phyloP scores from a whole-genome alignment of 2,329 filamentous ascomycete genomes.

The Keithomyces neogunnii region DNA sequence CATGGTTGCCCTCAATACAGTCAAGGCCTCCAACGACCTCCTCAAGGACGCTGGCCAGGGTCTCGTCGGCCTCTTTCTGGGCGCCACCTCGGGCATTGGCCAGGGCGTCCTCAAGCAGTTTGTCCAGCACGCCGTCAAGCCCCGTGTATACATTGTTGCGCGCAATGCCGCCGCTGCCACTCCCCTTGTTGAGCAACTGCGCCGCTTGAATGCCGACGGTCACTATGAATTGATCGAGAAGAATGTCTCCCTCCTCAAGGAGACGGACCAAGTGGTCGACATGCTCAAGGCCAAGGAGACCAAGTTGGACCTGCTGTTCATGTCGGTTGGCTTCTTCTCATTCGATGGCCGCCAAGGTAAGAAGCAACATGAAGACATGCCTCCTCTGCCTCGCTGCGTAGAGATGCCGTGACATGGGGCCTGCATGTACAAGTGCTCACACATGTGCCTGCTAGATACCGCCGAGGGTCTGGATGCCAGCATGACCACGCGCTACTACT shows the following conservation, averaged over 20 bases:
- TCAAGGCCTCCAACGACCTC: too few species aligned
- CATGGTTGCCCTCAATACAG: too few species aligned
- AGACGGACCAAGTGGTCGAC: conserved; percentile 36
- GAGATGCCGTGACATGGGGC: too few species aligned
- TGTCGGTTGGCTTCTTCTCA: conserved; percentile 9
- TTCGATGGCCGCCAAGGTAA: conserved; percentile 16
- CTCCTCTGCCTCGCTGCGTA: too few species aligned
- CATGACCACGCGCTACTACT: conserved; percentile 44
- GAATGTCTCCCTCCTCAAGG: conserved; percentile 37
- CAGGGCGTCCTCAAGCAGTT: conserved; percentile 35
- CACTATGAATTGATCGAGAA: conserved; percentile 32
- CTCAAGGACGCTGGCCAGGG: not conserved
- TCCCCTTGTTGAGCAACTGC: not conserved
- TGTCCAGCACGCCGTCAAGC: conserved; percentile 26
- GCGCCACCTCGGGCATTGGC: conserved; percentile 43
- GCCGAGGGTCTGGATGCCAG: conserved; percentile 44
- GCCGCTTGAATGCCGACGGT: conserved; percentile 13
- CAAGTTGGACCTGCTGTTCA: conserved; percentile 33
- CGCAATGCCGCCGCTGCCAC: conserved; percentile 14
- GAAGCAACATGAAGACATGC: conserved; percentile 9
- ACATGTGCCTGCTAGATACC: conserved; percentile 28
- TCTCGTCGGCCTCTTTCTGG: conserved; percentile 36
- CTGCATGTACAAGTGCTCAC: too few species aligned
- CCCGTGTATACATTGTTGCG: conserved; percentile 41
- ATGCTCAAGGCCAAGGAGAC: conserved; percentile 31